Conservation (phyloP, 2,329 filamentous ascomycete genomes). For the Aspergillus floridensis region DNA sequence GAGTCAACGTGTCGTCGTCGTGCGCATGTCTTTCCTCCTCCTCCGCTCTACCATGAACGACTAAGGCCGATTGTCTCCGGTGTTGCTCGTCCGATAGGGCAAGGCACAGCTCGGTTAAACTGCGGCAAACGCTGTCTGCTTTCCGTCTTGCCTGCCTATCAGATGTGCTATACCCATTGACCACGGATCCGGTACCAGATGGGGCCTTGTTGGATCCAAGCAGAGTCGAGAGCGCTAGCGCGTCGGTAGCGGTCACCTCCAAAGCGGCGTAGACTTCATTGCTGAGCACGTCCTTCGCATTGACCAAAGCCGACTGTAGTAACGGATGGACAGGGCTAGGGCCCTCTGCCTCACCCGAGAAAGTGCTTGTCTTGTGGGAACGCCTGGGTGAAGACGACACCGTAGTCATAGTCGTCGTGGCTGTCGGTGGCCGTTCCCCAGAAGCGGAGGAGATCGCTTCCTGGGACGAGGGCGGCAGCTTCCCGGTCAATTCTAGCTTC, state of each 20-base stretch:
- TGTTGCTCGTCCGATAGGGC: conserved; percentile 66
- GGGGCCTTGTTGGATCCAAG: conserved; percentile 70
- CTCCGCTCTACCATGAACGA: conserved; percentile 25
- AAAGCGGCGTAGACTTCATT: conserved; percentile 73
- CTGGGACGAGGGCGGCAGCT: conserved; percentile 76
- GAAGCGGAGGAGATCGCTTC: conserved; percentile 72
- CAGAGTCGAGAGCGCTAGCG: conserved; percentile 72
- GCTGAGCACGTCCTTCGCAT: conserved; percentile 68
- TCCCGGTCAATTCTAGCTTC: conserved; percentile 84
- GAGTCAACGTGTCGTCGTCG: conserved; percentile 26
- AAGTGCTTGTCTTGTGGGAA: conserved; percentile 51
- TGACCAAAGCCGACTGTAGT: conserved; percentile 74
- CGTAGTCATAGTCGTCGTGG: conserved; percentile 86
- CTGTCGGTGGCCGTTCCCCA: conserved; percentile 82
- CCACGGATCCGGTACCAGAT: conserved; percentile 37
- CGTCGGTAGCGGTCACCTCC: conserved; percentile 78
- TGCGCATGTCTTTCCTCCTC: conserved; percentile 23
- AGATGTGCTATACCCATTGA: conserved; percentile 47
- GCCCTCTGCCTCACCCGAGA: conserved; percentile 35
- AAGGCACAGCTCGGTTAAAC: conserved; percentile 86
- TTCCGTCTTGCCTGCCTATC: conserved; percentile 87
- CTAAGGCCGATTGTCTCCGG: conserved; percentile 30
- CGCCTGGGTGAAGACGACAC: conserved; percentile 86
- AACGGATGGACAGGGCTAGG: conserved; percentile 67
- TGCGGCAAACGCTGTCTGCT: conserved; percentile 88